Conservation (phyloP, 2,329 filamentous ascomycete genomes). For the Calonectria ilicicola region DNA sequence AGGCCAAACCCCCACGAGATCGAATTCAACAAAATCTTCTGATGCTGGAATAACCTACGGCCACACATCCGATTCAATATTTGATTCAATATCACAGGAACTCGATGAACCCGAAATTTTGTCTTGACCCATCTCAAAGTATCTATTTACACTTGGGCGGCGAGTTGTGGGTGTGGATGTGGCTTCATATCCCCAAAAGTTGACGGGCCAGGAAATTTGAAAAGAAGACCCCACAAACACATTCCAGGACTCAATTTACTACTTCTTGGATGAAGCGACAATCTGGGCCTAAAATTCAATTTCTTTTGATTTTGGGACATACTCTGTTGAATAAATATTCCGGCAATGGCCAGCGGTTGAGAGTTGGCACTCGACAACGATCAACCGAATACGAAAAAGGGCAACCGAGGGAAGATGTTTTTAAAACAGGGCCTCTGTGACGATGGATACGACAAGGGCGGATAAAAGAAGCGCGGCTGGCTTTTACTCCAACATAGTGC, state of each 20-base stretch:
- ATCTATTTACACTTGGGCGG: neutral
- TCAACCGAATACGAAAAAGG: neutral
- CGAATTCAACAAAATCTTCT: constrained; percentile 10
- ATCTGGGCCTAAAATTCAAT: neutral
- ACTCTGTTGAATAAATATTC: neutral
- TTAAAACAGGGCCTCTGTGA: neutral
- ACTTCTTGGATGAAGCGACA: no score
- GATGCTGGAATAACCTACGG: constrained; percentile 7
- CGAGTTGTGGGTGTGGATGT: no score
- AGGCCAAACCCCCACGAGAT: neutral
- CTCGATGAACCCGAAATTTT: no score
- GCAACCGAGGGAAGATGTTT: neutral
- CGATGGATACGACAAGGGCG: neutral
- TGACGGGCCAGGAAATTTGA: neutral
- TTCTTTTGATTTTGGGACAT: neutral
- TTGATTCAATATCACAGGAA: neutral
- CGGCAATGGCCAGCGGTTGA: neutral
- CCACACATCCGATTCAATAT: neutral
- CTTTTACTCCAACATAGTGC: neutral
- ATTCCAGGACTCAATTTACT: neutral
- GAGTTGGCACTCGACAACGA: neutral
- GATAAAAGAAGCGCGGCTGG: no score
- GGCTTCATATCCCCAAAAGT: neutral
- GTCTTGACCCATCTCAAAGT: no score
- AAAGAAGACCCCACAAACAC: neutral